Evolutionary conservation across 805 yeast genomes (phyloP).

Genomic region (Lipomyces yamanashiensis): DNA sequence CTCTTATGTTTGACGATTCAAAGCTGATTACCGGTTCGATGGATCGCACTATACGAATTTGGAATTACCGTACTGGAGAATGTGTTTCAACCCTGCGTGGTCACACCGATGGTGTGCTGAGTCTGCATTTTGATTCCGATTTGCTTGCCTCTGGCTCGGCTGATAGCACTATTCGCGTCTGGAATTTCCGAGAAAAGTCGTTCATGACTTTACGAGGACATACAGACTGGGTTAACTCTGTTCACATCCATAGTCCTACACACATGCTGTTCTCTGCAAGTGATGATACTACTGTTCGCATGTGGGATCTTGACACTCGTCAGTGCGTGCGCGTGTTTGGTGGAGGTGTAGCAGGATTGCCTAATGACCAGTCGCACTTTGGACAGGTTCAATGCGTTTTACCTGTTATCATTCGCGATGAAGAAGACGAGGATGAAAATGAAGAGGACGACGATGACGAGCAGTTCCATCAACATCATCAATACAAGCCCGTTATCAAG

Average conservation of each 20-base stretch:
- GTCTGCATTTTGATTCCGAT: constrained; percentile 80
- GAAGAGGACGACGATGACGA: constrained; percentile 23
- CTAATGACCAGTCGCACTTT: constrained; percentile 65
- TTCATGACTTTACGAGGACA: constrained; percentile 94
- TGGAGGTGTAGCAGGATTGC: constrained; percentile 48
- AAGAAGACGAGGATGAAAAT: constrained; percentile 45
- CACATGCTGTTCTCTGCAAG: constrained; percentile 82
- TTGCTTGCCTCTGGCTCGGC: constrained; percentile 92
- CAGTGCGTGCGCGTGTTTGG: constrained; percentile 73
- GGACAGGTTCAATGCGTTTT: constrained; percentile 94
- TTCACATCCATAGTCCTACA: constrained; percentile 79
- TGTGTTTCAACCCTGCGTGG: constrained; percentile 94
- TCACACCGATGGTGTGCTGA: constrained; percentile 81
- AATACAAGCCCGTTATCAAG: constrained; percentile 6
- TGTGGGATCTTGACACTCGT: constrained; percentile 91
- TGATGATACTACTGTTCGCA: constrained; percentile 88
- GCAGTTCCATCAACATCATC: constrained; percentile 25
- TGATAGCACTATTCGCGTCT: constrained; percentile 87
- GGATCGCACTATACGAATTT: constrained; percentile 88
- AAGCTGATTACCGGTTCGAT: constrained; percentile 91
- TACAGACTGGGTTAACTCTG: constrained; percentile 88
- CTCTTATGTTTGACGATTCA: constrained; percentile 83
- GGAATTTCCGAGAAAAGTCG: constrained; percentile 94
- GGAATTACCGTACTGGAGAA: constrained; percentile 95
- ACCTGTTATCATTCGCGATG: constrained; percentile 72